Base-by-base conservation (phyloP, 2,329 filamentous ascomycete species). In the Sporothrix pseudoabietina region DNA sequence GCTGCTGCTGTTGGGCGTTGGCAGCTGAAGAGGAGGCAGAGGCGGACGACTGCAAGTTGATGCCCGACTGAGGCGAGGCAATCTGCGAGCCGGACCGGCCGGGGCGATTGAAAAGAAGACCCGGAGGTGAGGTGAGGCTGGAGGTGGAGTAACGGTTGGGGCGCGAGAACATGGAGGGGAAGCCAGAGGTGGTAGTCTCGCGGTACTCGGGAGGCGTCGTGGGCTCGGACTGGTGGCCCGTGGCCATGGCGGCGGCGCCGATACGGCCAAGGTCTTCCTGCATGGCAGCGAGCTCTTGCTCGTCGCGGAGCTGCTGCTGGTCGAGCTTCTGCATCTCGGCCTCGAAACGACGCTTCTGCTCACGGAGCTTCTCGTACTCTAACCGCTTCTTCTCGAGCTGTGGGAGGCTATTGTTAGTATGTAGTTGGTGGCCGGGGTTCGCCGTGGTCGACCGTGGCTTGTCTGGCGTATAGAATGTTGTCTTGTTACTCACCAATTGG, bases 201-300 rank as follows among this genome's bases (percentile, higher is more conserved):
- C 90, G 91, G 81, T 96, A 95, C 81, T 98, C 96, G 44, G 96
- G 96, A 30, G 96, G 96, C 30, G 96, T 99, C 1, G 96, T 98
- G 19, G 96, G 96, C 83, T 98, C 95, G 78, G 93, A 97, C 80
- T 97, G 93, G 78, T 94, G 92, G 71, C 92, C 92, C 75, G 89
- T 86, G 12, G 71, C 54, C 47, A 72, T 61, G 75, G 86, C 82
- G 78, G 86, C 84, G 78, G 77, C 80, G 77, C 82, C 83, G 74
- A 86, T 86, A 76, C 88, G 85, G 57, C 86, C 86, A 73, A 97
- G 87, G 77, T 96, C 92, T 77, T 94, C 91, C 78, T 94, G 91
- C 84, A 98, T 92, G 80, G 93, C 90, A 73, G 92, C 90, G 78
- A 97, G 90, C 80, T 97, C 94, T 78, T 92, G 88, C 80, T 94